A percentile compares a stretch with the other conserved stretches of the same genome.
These are phyloP conservation scores for Aspergillus ustus DNA, from an alignment of 2,329 filamentous ascomycete genomes.

Conservation along the genomic window DNA sequence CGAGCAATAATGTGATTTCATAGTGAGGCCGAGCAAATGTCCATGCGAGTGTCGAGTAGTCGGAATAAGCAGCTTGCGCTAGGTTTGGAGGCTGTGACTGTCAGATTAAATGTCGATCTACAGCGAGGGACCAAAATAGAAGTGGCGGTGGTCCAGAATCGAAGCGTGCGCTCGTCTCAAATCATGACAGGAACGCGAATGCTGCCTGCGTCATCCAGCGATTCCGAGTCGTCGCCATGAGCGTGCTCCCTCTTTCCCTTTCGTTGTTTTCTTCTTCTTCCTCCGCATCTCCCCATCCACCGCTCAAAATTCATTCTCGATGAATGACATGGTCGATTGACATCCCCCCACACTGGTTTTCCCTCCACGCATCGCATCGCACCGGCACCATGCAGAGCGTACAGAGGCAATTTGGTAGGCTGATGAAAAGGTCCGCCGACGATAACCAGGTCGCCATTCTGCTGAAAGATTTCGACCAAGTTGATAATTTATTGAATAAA, in stretches of 20 bases:
- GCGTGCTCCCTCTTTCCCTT: constrained; percentile 13
- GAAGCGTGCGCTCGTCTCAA: constrained; percentile 9
- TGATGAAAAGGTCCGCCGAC: constrained; percentile 73
- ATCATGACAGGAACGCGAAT: constrained; percentile 13
- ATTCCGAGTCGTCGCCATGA: constrained; percentile 8
- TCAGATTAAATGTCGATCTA: neutral
- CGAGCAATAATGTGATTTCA: neutral
- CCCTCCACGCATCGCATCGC: constrained; percentile 1
- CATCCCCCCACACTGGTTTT: neutral
- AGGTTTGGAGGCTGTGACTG: neutral
- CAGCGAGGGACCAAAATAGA: constrained; percentile 16
- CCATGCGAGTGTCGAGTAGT: neutral
- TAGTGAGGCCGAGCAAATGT: neutral
- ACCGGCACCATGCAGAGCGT: constrained; percentile 52
- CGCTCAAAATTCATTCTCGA: neutral
- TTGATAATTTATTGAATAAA: constrained; percentile 73
- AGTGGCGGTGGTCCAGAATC: constrained; percentile 17
- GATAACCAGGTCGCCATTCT: constrained; percentile 76
- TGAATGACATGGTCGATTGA: neutral
- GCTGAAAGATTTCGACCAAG: constrained; percentile 79
- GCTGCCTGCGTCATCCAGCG: constrained; percentile 26
- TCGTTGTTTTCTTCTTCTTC: neutral
- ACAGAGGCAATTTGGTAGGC: constrained; percentile 74
- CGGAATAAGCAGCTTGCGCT: neutral
- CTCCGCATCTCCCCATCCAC: neutral